These are phyloP conservation scores for Mesostigma viride DNA, from an alignment of 139 green algal species.

Conservation along the genomic window DNA sequence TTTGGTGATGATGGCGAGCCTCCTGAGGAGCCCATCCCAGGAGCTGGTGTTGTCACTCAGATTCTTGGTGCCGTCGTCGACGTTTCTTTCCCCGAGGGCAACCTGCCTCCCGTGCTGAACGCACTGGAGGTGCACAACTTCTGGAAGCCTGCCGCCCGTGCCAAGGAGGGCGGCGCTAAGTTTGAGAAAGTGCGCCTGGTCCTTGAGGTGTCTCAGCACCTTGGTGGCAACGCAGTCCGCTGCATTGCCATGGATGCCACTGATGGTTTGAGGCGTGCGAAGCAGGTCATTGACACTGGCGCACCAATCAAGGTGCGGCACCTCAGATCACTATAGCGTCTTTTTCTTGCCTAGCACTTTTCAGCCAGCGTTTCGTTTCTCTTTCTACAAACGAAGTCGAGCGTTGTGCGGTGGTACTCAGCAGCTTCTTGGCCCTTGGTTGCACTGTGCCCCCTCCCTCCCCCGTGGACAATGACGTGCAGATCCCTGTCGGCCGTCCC, in stretches of 20 bases:
- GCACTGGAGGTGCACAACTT: slow-evolving; percentile 66
- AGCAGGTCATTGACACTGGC: slow-evolving; percentile 82
- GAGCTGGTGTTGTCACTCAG: slow-evolving; percentile 41
- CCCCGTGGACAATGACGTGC: too few relatives aligned
- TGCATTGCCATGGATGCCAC: slow-evolving; percentile 98
- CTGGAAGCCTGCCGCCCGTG: slow-evolving; percentile 30
- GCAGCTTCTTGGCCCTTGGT: neutral
- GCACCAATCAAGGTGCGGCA: slow-evolving; percentile 74
- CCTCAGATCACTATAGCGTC: neutral
- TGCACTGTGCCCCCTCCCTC: too few relatives aligned
- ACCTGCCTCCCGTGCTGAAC: slow-evolving; percentile 82
- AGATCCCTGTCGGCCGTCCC: slow-evolving; percentile 87
- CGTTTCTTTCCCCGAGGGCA: slow-evolving; percentile 87
- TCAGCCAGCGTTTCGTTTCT: neutral
- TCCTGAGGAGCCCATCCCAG: slow-evolving; percentile 17
- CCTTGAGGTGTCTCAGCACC: slow-evolving; percentile 93
- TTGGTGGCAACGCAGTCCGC: slow-evolving; percentile 91
- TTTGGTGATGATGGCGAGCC: neutral
- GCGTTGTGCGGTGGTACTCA: neutral
- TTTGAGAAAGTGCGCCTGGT: slow-evolving; percentile 69
- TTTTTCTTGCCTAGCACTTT: neutral
- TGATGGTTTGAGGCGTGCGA: slow-evolving; percentile 85
- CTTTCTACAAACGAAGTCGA: neutral
- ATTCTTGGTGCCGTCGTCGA: slow-evolving; percentile 96
- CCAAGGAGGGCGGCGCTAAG: neutral